Percentiles rank a stretch among this genome's conserved stretches.
phyloP scores from a whole-genome alignment of 2,329 filamentous ascomycete species.

The Sclerotinia glacialis region DNA sequence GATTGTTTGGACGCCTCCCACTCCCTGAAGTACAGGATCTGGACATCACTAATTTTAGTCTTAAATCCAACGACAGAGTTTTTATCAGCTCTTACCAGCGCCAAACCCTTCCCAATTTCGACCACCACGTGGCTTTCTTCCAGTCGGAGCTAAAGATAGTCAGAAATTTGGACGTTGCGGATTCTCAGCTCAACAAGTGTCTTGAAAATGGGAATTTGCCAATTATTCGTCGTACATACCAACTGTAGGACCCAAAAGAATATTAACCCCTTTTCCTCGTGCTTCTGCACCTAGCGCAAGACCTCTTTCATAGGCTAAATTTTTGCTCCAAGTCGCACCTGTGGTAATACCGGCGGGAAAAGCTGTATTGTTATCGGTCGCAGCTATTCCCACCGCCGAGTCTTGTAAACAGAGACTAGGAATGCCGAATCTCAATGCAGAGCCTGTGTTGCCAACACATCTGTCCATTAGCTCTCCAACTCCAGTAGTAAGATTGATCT shows the following conservation, averaged over 20 bases:
- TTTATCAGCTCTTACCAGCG: constrained; percentile 25
- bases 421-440: constrained; percentile 66
- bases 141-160: constrained; percentile 55
- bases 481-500: constrained; percentile 73
- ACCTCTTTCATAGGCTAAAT: constrained; percentile 65
- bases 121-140: constrained; percentile 68
- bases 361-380: constrained; percentile 71
- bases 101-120: constrained; percentile 77
- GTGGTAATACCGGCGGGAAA: constrained; percentile 78
- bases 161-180: not conserved
- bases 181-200: not conserved
- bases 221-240: not conserved
- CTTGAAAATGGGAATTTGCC: not conserved
- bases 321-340: constrained; percentile 73
- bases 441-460: constrained; percentile 76
- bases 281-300: constrained; percentile 69
- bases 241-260: constrained; percentile 60
- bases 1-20: constrained; percentile 51
- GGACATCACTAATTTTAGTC: constrained; percentile 28
- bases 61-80: not conserved
- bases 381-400: constrained; percentile 66
- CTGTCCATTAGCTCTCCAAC: constrained; percentile 68
- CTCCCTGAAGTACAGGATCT: constrained; percentile 63
- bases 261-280: constrained; percentile 68
- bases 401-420: constrained; percentile 71